A percentile compares a stretch with the other conserved stretches of the same genome.
Evolutionary conservation across 805 yeast genomes (phyloP).

Genomic region (Candida patagonica): DNA sequence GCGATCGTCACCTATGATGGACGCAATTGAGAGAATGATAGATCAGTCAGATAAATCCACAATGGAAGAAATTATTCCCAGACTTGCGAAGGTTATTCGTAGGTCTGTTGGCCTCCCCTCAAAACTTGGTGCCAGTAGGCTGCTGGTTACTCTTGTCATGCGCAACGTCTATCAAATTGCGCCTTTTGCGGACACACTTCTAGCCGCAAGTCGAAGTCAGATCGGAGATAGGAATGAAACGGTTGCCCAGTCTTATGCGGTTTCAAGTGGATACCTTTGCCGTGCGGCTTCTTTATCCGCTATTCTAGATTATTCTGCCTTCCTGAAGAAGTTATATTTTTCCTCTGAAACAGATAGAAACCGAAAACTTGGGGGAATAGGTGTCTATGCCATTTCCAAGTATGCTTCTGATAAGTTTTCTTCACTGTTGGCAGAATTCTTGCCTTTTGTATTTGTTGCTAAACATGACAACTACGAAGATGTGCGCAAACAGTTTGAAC

Average conservation of each 20-base stretch:
- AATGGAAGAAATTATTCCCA: slow-evolving; percentile 40
- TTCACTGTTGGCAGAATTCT: slow-evolving; percentile 48
- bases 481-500: slow-evolving; percentile 42
- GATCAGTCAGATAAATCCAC: slow-evolving; percentile 45
- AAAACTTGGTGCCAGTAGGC: slow-evolving; percentile 72
- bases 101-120: slow-evolving; percentile 84
- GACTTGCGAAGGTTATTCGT: slow-evolving; percentile 47
- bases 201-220: slow-evolving; percentile 50
- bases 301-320: slow-evolving; percentile 44
- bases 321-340: slow-evolving; percentile 49
- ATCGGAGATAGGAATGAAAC: slow-evolving; percentile 63
- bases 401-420: slow-evolving; percentile 63
- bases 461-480: slow-evolving; percentile 49
- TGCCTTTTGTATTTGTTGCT: slow-evolving; percentile 76
- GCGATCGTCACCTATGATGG: slow-evolving; percentile 82
- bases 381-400: slow-evolving; percentile 56
- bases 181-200: slow-evolving; percentile 53
- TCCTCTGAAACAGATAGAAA: slow-evolving; percentile 38
- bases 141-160: slow-evolving; percentile 54
- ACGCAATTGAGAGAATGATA: slow-evolving; percentile 64
- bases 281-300: slow-evolving; percentile 48
- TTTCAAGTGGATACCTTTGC: slow-evolving; percentile 69
- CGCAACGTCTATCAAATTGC: slow-evolving; percentile 39
- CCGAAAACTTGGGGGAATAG: slow-evolving; percentile 47
- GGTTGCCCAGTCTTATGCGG: slow-evolving; percentile 65